Evolutionary conservation across 805 yeast genomes (phyloP).

Genomic region (Monosporozyma servazzii): DNA sequence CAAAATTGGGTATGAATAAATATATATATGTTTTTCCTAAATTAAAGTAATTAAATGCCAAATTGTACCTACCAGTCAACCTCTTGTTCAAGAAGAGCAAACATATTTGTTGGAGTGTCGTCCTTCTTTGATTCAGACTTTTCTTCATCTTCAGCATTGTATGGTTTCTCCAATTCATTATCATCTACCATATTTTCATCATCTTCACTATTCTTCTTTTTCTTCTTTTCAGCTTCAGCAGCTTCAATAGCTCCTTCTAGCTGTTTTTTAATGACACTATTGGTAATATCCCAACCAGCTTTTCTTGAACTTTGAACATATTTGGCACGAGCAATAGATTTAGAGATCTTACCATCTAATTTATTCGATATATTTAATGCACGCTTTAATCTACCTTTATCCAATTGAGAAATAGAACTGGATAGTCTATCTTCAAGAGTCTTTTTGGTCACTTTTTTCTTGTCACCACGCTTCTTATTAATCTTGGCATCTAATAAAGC

Average conservation of each 20-base stretch:
- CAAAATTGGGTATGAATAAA: too few relatives aligned
- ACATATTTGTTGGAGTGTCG: constrained; percentile 16
- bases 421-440: constrained; percentile 8
- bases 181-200: constrained; percentile 19
- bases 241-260: constrained; percentile 1
- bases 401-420: constrained; percentile 25
- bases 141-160: constrained; percentile 1
- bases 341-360: constrained; percentile 52
- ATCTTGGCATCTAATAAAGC: constrained; percentile 48
- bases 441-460: constrained; percentile 21
- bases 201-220: constrained; percentile 10
- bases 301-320: constrained; percentile 55
- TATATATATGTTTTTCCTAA: too few relatives aligned
- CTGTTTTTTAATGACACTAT: constrained; percentile 38
- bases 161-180: constrained; percentile 12
- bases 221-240: constrained; percentile 1
- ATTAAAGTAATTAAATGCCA: neutral
- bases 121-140: neutral
- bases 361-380: constrained; percentile 46
- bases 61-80: constrained; percentile 24
- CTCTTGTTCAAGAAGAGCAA: constrained; percentile 26
- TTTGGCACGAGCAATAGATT: constrained; percentile 55
- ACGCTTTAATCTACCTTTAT: constrained; percentile 37
- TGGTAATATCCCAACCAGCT: constrained; percentile 65
- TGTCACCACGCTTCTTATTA: constrained; percentile 32